Evolutionary conservation across 441 rosid species (phyloP).

Genomic region (Hura crepitans): DNA sequence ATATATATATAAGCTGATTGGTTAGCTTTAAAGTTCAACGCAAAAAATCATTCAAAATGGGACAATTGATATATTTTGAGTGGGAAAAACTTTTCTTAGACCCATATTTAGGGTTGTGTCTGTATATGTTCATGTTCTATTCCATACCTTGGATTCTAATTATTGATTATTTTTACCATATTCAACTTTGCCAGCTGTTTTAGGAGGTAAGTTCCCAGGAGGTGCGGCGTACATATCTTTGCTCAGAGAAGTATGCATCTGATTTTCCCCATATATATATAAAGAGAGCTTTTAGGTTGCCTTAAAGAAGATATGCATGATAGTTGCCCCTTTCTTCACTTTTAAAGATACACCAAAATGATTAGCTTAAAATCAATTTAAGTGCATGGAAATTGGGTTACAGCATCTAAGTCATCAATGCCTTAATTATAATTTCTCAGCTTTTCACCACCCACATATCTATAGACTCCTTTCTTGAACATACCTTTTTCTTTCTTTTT

Average conservation of each 20-base stretch:
- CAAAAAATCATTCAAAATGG: too few species aligned
- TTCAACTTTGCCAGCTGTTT: conserved; percentile 15
- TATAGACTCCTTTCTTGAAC: too few species aligned
- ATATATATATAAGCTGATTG: too few species aligned
- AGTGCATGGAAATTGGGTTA: conserved; percentile 4
- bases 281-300: too few species aligned
- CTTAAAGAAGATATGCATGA: too few species aligned
- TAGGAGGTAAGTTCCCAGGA: conserved; percentile 25
- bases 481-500: too few species aligned
- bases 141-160: background rate
- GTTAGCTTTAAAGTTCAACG: too few species aligned
- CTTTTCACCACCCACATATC: background rate
- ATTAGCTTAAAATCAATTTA: background rate
- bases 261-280: background rate
- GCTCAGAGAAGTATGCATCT: conserved; percentile 5
- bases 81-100: too few species aligned
- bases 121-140: too few species aligned
- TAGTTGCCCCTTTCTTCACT: background rate
- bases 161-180: background rate
- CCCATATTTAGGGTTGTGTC: too few species aligned
- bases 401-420: background rate
- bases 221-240: background rate
- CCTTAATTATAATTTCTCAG: background rate
- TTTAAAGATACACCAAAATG: background rate
- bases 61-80: too few species aligned